Conservation (phyloP, 306 rosid genomes). For the Gastrolobium bilobum region DNA sequence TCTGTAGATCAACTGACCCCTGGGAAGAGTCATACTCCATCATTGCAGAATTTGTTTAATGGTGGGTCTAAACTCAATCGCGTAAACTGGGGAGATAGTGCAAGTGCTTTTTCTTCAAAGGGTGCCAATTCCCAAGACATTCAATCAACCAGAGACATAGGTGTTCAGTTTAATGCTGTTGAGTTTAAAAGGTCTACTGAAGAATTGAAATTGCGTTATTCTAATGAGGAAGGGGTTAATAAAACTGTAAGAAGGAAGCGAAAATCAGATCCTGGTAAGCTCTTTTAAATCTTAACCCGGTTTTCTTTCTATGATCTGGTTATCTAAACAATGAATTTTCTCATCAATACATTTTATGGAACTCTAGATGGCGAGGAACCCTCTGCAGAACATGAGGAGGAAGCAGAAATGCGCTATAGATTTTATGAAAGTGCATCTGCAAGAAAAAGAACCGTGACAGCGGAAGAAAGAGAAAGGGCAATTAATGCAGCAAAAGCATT, state of each 20-base stretch:
- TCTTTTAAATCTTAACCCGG: constrained; percentile 16
- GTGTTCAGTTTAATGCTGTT: constrained; percentile 76
- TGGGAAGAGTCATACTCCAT: constrained; percentile 68
- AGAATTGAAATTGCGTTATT: constrained; percentile 60
- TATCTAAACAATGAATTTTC: constrained; percentile 31
- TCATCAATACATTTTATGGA: constrained; percentile 31
- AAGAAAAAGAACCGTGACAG: constrained; percentile 92
- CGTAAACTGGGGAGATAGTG: constrained; percentile 72
- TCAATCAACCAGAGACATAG: constrained; percentile 66
- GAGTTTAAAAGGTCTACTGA: constrained; percentile 81
- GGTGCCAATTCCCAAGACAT: constrained; percentile 54
- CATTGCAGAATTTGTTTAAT: constrained; percentile 80
- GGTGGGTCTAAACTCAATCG: constrained; percentile 79
- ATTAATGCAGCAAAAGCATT: constrained; percentile 81
- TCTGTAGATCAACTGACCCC: constrained; percentile 60
- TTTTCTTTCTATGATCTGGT: not conserved
- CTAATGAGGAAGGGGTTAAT: constrained; percentile 57
- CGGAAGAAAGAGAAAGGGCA: constrained; percentile 98
- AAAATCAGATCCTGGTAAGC: constrained; percentile 72
- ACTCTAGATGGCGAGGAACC: constrained; percentile 71
- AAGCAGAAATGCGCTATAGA: constrained; percentile 76
- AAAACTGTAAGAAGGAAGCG: constrained; percentile 72
- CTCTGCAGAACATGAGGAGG: constrained; percentile 68
- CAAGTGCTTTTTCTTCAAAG: constrained; percentile 58
- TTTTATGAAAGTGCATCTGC: constrained; percentile 99